These are phyloP conservation scores for Anthostomella pinea DNA, from an alignment of 2,329 filamentous ascomycete genomes.

Conservation along the genomic window DNA sequence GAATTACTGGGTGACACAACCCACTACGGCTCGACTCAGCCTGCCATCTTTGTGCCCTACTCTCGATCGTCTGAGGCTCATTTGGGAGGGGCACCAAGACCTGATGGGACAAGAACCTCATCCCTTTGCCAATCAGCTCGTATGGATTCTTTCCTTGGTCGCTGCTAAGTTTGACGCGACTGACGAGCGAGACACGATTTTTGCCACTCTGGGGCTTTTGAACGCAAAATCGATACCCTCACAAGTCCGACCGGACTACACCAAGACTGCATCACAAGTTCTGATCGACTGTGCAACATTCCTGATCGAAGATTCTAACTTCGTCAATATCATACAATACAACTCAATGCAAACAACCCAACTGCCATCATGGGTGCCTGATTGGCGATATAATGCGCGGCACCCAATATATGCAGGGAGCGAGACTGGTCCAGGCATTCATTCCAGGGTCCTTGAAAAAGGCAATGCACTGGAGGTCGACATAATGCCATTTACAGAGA, in stretches of 20 bases:
- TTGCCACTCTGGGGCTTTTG: conserved; percentile 7
- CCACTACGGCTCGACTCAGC: neutral
- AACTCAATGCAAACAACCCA: conserved; percentile 11
- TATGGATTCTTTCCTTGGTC: conserved; percentile 5
- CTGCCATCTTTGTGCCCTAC: conserved; percentile 4
- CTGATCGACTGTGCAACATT: conserved; percentile 8
- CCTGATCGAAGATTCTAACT: conserved; percentile 1
- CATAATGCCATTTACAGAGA: conserved; percentile 1
- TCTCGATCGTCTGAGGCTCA: neutral
- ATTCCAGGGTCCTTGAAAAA: neutral
- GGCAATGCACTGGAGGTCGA: conserved; percentile 8
- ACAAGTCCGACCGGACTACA: conserved; percentile 7
- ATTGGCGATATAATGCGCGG: conserved; percentile 4
- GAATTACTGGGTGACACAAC: conserved; percentile 5
- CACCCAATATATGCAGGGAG: neutral
- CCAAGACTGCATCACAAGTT: conserved; percentile 2
- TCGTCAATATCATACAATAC: conserved; percentile 10
- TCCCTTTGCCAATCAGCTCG: conserved; percentile 1
- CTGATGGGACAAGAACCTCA: neutral
- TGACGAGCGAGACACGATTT: conserved; percentile 10
- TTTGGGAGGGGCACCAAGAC: conserved; percentile 6
- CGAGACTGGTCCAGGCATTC: neutral
- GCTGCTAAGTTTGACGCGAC: conserved; percentile 8
- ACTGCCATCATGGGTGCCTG: conserved; percentile 12
- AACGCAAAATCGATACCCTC: neutral